phyloP scores from a whole-genome alignment of 2,329 filamentous ascomycete genomes.

The Ampelomyces quisqualis region DNA sequence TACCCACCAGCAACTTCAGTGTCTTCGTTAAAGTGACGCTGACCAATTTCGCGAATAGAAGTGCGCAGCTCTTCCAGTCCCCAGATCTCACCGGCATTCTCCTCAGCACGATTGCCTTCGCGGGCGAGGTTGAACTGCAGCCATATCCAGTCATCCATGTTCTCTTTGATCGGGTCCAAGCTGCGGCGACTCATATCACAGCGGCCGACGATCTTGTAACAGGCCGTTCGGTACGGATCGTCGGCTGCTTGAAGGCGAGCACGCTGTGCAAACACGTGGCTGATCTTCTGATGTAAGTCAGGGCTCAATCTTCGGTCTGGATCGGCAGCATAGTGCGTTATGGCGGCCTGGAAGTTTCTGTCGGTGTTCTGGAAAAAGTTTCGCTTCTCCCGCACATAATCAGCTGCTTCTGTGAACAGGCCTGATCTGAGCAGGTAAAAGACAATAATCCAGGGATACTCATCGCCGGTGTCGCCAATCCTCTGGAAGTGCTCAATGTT shows the following conservation, averaged over 20 bases:
- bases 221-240: slow-evolving; percentile 94
- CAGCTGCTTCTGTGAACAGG: slow-evolving; percentile 77
- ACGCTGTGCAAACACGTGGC: slow-evolving; percentile 84
- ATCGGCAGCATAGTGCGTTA: slow-evolving; percentile 77
- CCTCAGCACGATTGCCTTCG: slow-evolving; percentile 62
- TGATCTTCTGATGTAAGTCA: slow-evolving; percentile 82
- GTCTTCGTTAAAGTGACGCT: slow-evolving; percentile 83
- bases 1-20: slow-evolving; percentile 78
- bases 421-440: slow-evolving; percentile 89
- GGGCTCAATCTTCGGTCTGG: slow-evolving; percentile 74
- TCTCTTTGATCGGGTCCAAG: slow-evolving; percentile 59
- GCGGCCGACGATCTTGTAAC: slow-evolving; percentile 94
- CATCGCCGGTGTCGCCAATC: slow-evolving; percentile 61
- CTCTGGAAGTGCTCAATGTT: slow-evolving; percentile 80
- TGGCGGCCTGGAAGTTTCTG: slow-evolving; percentile 83
- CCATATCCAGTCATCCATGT: slow-evolving; percentile 68
- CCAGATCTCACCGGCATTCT: slow-evolving; percentile 63
- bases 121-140: slow-evolving; percentile 64
- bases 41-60: slow-evolving; percentile 83
- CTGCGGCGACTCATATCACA: slow-evolving; percentile 61
- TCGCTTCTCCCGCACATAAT: slow-evolving; percentile 82
- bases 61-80: slow-evolving; percentile 69
- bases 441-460: slow-evolving; percentile 90
- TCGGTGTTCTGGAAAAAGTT: slow-evolving; percentile 87
- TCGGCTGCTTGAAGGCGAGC: slow-evolving; percentile 80